Percentiles rank a stretch among this genome's conserved stretches.
Evolutionary conservation across 2,329 filamentous ascomycete genomes (phyloP).

Genomic region (Aspergillus felis): DNA sequence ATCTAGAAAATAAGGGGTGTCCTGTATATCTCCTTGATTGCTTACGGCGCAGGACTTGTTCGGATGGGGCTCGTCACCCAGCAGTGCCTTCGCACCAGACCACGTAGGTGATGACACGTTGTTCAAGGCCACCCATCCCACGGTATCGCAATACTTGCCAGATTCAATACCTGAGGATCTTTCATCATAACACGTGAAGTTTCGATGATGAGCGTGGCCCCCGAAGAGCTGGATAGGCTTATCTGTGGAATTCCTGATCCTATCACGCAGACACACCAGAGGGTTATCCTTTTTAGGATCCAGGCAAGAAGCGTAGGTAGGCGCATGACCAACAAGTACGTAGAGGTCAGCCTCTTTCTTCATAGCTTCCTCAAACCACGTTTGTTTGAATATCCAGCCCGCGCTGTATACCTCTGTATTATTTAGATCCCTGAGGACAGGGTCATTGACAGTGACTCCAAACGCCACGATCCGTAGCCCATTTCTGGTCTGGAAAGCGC

Average conservation of each 20-base stretch:
- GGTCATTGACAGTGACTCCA: conserved; percentile 49
- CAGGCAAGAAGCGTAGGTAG: conserved; percentile 36
- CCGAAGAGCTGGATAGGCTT: conserved; percentile 64
- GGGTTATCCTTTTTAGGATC: conserved; percentile 37
- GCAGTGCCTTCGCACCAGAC: conserved; percentile 48
- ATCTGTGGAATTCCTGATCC: conserved; percentile 56
- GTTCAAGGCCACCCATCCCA: conserved; percentile 62
- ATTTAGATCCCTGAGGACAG: conserved; percentile 17
- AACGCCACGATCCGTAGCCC: conserved; percentile 52
- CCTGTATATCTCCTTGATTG: conserved; percentile 5
- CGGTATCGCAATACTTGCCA: conserved; percentile 64
- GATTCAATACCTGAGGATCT: conserved; percentile 60
- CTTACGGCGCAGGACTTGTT: too few relatives aligned
- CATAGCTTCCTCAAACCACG: too few relatives aligned
- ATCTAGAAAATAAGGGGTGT: conserved; percentile 38
- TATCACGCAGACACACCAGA: conserved; percentile 51
- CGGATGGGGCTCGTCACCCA: too few relatives aligned
- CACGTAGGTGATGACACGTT: background rate
- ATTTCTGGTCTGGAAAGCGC: conserved; percentile 49
- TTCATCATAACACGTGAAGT: conserved; percentile 62
- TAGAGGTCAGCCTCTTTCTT: too few relatives aligned
- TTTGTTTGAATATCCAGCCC: too few relatives aligned
- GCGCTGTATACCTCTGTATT: too few relatives aligned
- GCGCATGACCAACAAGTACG: too few relatives aligned
- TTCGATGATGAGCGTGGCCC: conserved; percentile 62